Base-by-base conservation (phyloP, 768 basidiomycete genomes). In the Panus rudis region DNA sequence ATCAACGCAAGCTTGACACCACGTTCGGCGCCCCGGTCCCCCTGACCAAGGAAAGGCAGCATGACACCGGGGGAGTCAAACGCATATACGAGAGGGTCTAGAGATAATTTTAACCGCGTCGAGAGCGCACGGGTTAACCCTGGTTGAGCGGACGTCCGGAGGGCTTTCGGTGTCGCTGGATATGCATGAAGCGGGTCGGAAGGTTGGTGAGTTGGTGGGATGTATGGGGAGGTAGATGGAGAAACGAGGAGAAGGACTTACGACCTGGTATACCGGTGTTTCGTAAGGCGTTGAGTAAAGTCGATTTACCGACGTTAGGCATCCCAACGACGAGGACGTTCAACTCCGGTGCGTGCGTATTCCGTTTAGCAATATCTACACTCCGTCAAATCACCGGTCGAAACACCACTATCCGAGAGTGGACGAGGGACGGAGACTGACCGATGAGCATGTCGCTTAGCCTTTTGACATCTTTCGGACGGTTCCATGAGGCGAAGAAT, bases 251-350 rank as follows among this genome's bases (percentile, higher is more conserved):
- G n/a, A 28, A 19, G 46, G 3, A 75, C 81, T 59, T 62, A 93
- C 92, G 83, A 59, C 92, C 92, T 54, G 75, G 70, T 34, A 94
- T 87, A 10, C 94, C 94, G 57, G 81, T 81, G 55, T 78, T 81
- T 32, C 94, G 78, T 21, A 99, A 72, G 1, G 91, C 79, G 57
- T 99, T 99, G 11, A 99, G 69, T 39, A 98, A 64, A 2, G 90
- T 93, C 12, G 93, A 97, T 66, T 99, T 98, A 31, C 94, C 94
- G 37, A 97, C 92, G 61, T 98, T 98, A 14, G 96, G 96, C 94
- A 99, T 98, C 19, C 96, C 96, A 46, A 96, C 83, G 19, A 98
- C 91, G 2, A 97, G 73, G 6, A 97, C 84, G 54, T 92, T 92
- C 52, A 90, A 66, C 59, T 86, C 86, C 53, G 80, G 77, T 37